These are phyloP conservation scores for Rhodocollybia butyracea DNA, from an alignment of 768 basidiomycete species.

Conservation along the genomic window DNA sequence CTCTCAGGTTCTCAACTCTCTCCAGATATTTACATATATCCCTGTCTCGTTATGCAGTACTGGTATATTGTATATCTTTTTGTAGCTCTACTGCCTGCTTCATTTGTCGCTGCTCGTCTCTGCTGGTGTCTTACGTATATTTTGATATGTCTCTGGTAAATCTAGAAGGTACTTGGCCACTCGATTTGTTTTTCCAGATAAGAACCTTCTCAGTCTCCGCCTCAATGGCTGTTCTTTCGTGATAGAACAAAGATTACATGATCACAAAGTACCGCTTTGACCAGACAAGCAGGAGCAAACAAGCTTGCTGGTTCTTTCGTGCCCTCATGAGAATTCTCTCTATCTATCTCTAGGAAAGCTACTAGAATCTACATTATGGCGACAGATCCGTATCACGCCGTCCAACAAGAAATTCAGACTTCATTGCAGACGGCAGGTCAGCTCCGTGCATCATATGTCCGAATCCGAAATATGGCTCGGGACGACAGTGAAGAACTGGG, in stretches of 20 bases:
- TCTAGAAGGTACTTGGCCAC: no score
- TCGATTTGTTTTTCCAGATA: no score
- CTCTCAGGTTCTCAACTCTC: no score
- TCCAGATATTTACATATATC: no score
- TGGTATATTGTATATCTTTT: no score
- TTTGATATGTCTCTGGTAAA: no score
- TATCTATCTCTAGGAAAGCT: neutral
- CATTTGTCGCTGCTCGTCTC: no score
- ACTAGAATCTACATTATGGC: constrained; percentile 42
- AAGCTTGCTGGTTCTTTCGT: neutral
- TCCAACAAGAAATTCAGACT: constrained; percentile 77
- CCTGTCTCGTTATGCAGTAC: no score
- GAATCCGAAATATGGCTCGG: constrained; percentile 72
- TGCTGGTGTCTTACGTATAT: no score
- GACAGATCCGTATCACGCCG: constrained; percentile 83
- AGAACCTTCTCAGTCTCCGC: no score
- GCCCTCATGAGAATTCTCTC: neutral
- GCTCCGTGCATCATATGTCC: constrained; percentile 70
- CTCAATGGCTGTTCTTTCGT: neutral
- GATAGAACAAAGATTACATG: no score
- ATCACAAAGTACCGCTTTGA: neutral
- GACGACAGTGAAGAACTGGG: constrained; percentile 77
- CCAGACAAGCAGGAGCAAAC: neutral
- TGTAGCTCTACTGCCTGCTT: no score
- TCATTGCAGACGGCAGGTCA: constrained; percentile 71